Percentiles rank a stretch among this genome's conserved stretches.
These are phyloP conservation scores for Pugionium cornutum DNA, from an alignment of 345 rosid genomes.

Conservation along the genomic window DNA sequence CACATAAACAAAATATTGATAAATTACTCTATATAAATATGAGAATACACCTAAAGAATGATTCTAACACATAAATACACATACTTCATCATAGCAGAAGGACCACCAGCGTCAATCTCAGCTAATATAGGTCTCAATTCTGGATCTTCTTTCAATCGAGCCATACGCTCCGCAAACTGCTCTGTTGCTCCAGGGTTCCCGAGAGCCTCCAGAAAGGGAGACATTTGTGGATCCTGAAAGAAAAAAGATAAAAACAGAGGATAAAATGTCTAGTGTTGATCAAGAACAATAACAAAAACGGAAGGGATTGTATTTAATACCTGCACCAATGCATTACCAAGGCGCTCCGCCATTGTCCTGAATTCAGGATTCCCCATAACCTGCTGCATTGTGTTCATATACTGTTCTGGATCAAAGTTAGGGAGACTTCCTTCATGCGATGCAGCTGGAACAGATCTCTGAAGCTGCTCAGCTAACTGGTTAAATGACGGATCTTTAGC, in stretches of 20 bases:
- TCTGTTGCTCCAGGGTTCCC: constrained; percentile 74
- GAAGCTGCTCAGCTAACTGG: constrained; percentile 97
- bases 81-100: constrained; percentile 93
- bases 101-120: constrained; percentile 86
- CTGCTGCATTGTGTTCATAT: constrained; percentile 78
- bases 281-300: neutral
- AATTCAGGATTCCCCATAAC: constrained; percentile 94
- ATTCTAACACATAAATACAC: neutral
- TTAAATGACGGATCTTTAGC: constrained; percentile 92
- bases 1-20: no score
- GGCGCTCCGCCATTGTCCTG: constrained; percentile 93
- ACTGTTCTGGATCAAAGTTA: constrained; percentile 74
- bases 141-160: constrained; percentile 79
- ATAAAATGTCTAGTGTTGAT: neutral
- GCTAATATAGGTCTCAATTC: constrained; percentile 76
- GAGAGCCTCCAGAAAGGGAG: constrained; percentile 75
- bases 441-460: constrained; percentile 65
- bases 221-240: constrained; percentile 88
- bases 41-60: no score
- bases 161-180: constrained; percentile 82
- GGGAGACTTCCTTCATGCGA: constrained; percentile 58
- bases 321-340: constrained; percentile 90
- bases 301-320: constrained; percentile 36
- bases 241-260: neutral
- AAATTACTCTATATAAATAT: no score